These are phyloP conservation scores for Phaeosphaeria sp. DNA, from an alignment of 2,329 filamentous ascomycete species.

Conservation along the genomic window DNA sequence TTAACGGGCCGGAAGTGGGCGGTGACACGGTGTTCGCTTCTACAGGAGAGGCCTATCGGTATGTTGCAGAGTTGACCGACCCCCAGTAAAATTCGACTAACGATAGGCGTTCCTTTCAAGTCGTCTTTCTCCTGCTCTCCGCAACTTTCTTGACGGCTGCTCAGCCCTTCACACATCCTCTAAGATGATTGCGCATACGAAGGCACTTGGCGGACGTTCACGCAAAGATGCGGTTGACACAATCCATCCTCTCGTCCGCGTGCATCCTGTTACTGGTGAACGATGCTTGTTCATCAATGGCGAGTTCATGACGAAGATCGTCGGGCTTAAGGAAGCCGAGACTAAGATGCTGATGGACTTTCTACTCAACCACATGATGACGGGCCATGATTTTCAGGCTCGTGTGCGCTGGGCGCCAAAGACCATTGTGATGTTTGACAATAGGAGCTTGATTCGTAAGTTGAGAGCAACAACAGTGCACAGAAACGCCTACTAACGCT, in stretches of 20 bases:
- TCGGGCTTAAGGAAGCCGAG: not conserved
- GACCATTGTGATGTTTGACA: not conserved
- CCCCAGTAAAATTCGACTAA: not conserved
- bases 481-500: not conserved
- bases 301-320: not conserved
- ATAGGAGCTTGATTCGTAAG: not conserved
- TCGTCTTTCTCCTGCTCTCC: not conserved
- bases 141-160: not conserved
- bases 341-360: not conserved
- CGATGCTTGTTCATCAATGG: not conserved
- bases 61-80: not conserved
- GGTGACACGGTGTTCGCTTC: not conserved
- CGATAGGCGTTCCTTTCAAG: not conserved
- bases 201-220: not conserved
- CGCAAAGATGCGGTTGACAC: not conserved
- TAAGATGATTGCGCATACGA: not conserved
- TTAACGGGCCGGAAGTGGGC: not conserved
- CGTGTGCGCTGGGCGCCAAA: not conserved
- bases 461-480: not conserved
- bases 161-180: not conserved
- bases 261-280: not conserved
- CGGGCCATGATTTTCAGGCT: not conserved
- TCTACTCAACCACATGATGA: not conserved
- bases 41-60: slow-evolving; percentile 1
- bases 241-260: not conserved